Evolutionary conservation across 2,329 filamentous ascomycete species (phyloP), one percentile per base, ranked within the genome.

Genomic region (Ceratocystis lukuohia): DNA sequence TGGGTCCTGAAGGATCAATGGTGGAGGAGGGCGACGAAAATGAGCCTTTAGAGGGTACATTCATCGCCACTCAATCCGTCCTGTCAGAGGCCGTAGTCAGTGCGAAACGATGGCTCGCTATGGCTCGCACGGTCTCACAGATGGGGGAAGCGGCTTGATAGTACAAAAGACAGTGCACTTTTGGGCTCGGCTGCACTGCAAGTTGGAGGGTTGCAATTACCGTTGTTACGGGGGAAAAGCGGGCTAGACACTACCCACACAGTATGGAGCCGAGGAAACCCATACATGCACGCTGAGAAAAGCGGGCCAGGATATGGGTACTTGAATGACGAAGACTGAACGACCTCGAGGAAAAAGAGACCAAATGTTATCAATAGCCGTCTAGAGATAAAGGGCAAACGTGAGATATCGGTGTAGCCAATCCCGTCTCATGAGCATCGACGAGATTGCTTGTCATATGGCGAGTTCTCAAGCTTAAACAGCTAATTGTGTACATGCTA

Each of bases 151-250:
- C 48, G 48, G 53, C 53, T 57, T 33, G 53, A 57, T 30, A 25
- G 53, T 57, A 57, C 53, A 57, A 33, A 57, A n/a, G 53, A 57
- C 64, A 65, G 64, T 65, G 64, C 64, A 25, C 20, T 22, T 25
- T 64, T 53, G 53, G 62, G 41, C 41, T 64, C 28, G 41, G 45
- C 22, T 53, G 46, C 46, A 12, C 28, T 64, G 15, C 22, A 62
- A 62, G 25, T 3, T 46, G 59, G 33, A 41, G 33, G 41, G 20
- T 44, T 62, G 33, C 59, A 28, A 57, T 57, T 57, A 57, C 53
- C 53, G 12, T n/a, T 25, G 37, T 41, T 57, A 57, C n/a, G 53
- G 28, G 28, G 50, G 22, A 22, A 25, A 59, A 33, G 56, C n/a
- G 56, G 28, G 25, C 56, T 57, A 30, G 53, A 59, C 56, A 37